phyloP scores from a whole-genome alignment of 2,329 filamentous ascomycete genomes.

The Exophiala viscosa region DNA sequence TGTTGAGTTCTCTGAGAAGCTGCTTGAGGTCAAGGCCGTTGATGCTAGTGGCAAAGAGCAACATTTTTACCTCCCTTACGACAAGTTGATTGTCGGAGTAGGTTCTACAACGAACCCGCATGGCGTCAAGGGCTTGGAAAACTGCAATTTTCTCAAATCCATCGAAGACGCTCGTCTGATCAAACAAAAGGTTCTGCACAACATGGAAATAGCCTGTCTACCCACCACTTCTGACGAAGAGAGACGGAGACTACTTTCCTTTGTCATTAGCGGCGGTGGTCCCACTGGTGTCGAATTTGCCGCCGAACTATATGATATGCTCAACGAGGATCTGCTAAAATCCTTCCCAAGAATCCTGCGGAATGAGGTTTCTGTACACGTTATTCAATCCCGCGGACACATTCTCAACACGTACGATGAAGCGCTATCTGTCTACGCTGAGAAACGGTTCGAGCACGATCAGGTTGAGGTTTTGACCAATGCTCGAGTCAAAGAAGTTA shows the following conservation, averaged over 20 bases:
- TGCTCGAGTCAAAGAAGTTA: conserved; percentile 85
- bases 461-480: conserved; percentile 90
- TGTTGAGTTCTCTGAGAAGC: conserved; percentile 84
- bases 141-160: conserved; percentile 93
- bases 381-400: conserved; percentile 90
- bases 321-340: conserved; percentile 85
- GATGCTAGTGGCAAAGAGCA: conserved; percentile 68
- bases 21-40: conserved; percentile 78
- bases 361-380: conserved; percentile 95
- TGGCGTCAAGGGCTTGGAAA: conserved; percentile 88
- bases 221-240: conserved; percentile 89
- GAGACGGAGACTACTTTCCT: conserved; percentile 80
- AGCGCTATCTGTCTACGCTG: conserved; percentile 84
- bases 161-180: conserved; percentile 89
- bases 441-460: conserved; percentile 85
- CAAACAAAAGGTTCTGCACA: conserved; percentile 80
- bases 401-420: conserved; percentile 99
- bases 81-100: conserved; percentile 91
- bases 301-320: conserved; percentile 88
- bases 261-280: conserved; percentile 92
- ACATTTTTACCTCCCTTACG: conserved; percentile 91
- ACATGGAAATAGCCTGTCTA: conserved; percentile 86
- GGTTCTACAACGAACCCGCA: conserved; percentile 89
- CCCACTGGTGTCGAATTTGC: conserved; percentile 98
- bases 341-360: conserved; percentile 86